phyloP scores from a whole-genome alignment of 1,139 yeast species.

The Taphrina deformans region DNA sequence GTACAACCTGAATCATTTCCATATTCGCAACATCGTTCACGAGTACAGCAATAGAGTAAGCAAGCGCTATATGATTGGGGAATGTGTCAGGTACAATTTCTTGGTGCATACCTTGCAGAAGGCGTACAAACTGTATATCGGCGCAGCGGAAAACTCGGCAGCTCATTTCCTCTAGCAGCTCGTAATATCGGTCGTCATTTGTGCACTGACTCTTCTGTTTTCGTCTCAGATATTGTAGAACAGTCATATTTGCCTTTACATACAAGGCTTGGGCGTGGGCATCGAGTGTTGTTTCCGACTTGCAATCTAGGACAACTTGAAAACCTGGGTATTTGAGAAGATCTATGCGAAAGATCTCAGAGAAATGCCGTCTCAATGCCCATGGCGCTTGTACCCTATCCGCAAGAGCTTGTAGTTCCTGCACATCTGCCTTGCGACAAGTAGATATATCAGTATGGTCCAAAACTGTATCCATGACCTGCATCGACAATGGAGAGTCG shows the following conservation, averaged over 20 bases:
- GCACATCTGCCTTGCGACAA: conserved; percentile 17
- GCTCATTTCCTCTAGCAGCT: neutral
- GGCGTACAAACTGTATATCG: neutral
- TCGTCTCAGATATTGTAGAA: neutral
- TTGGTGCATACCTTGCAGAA: neutral
- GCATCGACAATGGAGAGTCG: conserved; percentile 1
- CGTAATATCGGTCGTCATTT: neutral
- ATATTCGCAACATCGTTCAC: neutral
- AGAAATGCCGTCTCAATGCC: conserved; percentile 1
- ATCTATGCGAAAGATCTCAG: neutral
- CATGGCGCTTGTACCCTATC: neutral
- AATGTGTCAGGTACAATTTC: neutral
- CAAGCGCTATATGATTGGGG: neutral
- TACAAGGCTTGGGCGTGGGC: conserved; percentile 6
- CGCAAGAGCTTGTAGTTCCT: conserved; percentile 6
- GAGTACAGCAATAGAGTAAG: neutral
- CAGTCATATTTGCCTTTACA: neutral
- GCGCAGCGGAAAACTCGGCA: neutral
- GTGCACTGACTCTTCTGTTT: neutral
- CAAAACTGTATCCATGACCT: conserved; percentile 3
- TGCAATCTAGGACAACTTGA: neutral
- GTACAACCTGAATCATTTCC: neutral
- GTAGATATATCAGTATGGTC: neutral
- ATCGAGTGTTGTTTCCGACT: neutral
- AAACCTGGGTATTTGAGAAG: neutral